phyloP scores from a whole-genome alignment of 192 early-diverging fungal species.

The Chytriomyces sp. region DNA sequence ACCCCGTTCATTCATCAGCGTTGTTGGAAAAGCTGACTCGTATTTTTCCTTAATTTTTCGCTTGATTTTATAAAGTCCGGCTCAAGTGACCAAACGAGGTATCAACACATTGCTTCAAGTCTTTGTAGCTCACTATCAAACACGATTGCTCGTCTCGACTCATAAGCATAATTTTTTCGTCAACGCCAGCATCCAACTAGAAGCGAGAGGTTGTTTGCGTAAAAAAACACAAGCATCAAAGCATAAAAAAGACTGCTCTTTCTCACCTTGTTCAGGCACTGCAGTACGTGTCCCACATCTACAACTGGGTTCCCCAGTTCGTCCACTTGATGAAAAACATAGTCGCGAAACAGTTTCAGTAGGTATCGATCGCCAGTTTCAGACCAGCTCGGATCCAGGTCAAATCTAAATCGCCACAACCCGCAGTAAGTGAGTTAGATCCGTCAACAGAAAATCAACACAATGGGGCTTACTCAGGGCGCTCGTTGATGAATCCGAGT shows the following conservation, averaged over 20 bases:
- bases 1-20: background rate
- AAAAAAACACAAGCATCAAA: constrained; percentile 10
- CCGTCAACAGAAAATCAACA: constrained; percentile 24
- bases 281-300: constrained; percentile 91
- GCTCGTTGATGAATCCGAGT: constrained; percentile 91
- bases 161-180: constrained; percentile 93
- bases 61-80: constrained; percentile 26
- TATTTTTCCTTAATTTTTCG: background rate
- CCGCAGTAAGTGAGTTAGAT: background rate
- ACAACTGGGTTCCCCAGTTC: constrained; percentile 77
- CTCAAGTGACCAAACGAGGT: constrained; percentile 80
- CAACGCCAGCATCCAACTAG: constrained; percentile 91
- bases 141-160: constrained; percentile 97
- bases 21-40: background rate
- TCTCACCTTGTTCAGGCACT: constrained; percentile 91
- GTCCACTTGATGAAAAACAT: constrained; percentile 96
- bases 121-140: constrained; percentile 93
- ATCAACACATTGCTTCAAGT: constrained; percentile 92
- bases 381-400: constrained; percentile 90
- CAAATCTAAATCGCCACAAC: constrained; percentile 62
- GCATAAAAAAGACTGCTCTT: background rate
- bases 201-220: background rate
- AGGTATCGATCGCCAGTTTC: constrained; percentile 98
- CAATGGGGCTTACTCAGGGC: constrained; percentile 68
- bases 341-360: constrained; percentile 96